These are phyloP conservation scores for Zarea fungicola DNA, from an alignment of 2,329 filamentous ascomycete genomes.

Conservation along the genomic window DNA sequence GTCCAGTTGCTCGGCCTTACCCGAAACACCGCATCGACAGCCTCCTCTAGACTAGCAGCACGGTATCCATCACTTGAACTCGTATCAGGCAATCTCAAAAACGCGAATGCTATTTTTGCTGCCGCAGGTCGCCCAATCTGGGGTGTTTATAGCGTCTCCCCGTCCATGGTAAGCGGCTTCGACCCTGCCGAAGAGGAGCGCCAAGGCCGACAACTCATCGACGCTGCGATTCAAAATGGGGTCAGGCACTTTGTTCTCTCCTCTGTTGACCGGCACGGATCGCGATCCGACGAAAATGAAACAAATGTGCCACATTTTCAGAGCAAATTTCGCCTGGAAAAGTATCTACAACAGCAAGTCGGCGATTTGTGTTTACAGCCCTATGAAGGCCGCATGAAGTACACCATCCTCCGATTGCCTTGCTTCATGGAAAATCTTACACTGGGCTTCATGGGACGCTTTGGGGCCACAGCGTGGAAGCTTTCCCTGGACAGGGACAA, in stretches of 20 bases:
- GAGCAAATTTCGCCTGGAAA: constrained; percentile 57
- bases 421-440: constrained; percentile 63
- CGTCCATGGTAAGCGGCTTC: neutral
- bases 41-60: no score
- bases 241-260: constrained; percentile 57
- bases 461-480: constrained; percentile 30
- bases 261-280: neutral
- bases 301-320: constrained; percentile 59
- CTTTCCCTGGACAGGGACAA: constrained; percentile 27
- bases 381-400: no score
- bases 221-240: constrained; percentile 48
- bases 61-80: neutral
- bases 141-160: neutral
- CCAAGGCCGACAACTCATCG: constrained; percentile 55
- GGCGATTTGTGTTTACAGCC: no score
- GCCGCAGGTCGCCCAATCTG: neutral
- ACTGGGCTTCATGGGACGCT: no score
- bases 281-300: constrained; percentile 35
- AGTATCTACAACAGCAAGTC: constrained; percentile 46
- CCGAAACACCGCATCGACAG: neutral
- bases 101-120: neutral
- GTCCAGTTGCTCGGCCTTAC: no score
- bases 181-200: constrained; percentile 28
- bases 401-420: constrained; percentile 57
- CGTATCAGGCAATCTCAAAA: neutral